Evolutionary conservation across 2,329 filamentous ascomycete genomes (phyloP).

Genomic region (Botrytis squamosa): DNA sequence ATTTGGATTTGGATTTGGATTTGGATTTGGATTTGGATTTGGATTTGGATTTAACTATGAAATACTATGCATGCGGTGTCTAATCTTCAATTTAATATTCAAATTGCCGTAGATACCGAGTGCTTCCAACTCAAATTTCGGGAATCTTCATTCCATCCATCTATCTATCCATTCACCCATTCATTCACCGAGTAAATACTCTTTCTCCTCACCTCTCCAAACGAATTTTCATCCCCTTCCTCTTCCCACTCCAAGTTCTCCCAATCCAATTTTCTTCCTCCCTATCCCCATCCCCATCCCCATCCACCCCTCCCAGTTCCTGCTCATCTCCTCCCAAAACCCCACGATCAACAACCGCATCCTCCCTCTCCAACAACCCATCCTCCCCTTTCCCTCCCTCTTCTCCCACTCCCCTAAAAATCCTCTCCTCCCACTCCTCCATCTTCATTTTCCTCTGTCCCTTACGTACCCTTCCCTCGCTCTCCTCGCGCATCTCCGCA

Average conservation of each 20-base stretch:
- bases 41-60: too few species aligned
- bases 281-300: not conserved
- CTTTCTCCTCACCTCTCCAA: not conserved
- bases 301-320: not conserved
- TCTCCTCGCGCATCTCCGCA: not conserved
- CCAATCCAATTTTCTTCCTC: not conserved
- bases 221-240: not conserved
- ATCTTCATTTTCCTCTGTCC: not conserved
- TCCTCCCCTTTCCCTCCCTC: not conserved
- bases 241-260: not conserved
- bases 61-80: too few species aligned
- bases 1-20: too few species aligned
- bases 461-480: not conserved
- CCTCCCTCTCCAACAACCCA: not conserved
- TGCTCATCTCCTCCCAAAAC: not conserved
- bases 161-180: not conserved
- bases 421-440: not conserved
- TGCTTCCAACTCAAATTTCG: too few species aligned
- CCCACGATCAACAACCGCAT: not conserved
- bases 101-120: too few species aligned
- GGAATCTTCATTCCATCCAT: too few species aligned
- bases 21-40: too few species aligned
- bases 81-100: too few species aligned
- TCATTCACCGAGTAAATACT: not conserved
- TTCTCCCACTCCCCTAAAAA: not conserved